phyloP scores from a whole-genome alignment of 345 rosid genomes.

The Ceriops zippeliana region DNA sequence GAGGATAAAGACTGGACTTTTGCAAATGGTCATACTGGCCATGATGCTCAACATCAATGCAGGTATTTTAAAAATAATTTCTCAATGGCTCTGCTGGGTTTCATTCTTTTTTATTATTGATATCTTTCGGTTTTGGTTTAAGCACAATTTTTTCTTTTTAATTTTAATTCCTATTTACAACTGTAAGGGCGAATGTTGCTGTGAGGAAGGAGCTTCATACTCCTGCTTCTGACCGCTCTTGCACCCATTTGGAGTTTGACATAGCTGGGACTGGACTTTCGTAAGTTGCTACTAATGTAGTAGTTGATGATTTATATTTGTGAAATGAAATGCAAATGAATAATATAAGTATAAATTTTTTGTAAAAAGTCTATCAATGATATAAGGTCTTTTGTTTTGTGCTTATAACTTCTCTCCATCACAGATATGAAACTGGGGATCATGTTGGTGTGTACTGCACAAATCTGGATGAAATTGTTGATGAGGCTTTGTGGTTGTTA shows the following conservation, averaged over 20 bases:
- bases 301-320: background rate
- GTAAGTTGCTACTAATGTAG: constrained; percentile 46
- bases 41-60: constrained; percentile 96
- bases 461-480: constrained; percentile 73
- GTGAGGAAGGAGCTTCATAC: constrained; percentile 88
- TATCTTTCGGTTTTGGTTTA: background rate
- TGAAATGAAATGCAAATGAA: too few relatives aligned
- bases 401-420: constrained; percentile 9
- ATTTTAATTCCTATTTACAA: constrained; percentile 24
- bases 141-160: background rate
- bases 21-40: constrained; percentile 69
- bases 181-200: constrained; percentile 73
- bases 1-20: constrained; percentile 53
- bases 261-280: constrained; percentile 75
- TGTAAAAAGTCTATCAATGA: too few relatives aligned
- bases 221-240: constrained; percentile 91
- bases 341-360: too few relatives aligned
- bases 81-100: constrained; percentile 2
- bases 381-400: background rate
- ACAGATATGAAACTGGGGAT: constrained; percentile 97
- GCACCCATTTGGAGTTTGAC: constrained; percentile 96
- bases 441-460: constrained; percentile 90
- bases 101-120: background rate
- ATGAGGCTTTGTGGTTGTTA: constrained; percentile 71
- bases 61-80: constrained; percentile 37